Evolutionary conservation across 2,329 filamentous ascomycete genomes (phyloP).

Genomic region (Fusarium torulosum): DNA sequence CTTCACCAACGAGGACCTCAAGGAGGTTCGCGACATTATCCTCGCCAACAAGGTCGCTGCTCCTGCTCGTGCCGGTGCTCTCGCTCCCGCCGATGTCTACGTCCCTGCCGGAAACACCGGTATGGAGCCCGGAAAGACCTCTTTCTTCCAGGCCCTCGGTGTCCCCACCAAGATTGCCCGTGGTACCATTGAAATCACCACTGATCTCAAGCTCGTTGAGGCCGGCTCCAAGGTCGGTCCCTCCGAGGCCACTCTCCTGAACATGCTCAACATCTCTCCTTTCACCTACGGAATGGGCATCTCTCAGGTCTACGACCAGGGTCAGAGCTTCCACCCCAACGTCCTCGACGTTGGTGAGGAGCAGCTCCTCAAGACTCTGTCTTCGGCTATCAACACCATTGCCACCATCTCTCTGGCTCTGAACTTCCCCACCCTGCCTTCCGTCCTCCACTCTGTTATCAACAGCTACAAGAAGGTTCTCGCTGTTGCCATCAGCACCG

Average conservation of each 20-base stretch:
- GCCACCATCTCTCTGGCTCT: constrained; percentile 90
- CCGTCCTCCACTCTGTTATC: constrained; percentile 94
- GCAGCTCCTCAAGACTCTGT: constrained; percentile 89
- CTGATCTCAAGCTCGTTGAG: constrained; percentile 98
- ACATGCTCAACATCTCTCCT: constrained; percentile 99
- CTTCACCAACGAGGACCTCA: constrained; percentile 98
- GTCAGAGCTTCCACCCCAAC: constrained; percentile 86
- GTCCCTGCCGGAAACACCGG: constrained; percentile 98
- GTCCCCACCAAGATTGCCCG: constrained; percentile 99
- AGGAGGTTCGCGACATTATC: constrained; percentile 92
- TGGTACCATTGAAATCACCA: constrained; percentile 99
- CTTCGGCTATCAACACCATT: constrained; percentile 85
- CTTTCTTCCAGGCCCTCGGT: constrained; percentile 99
- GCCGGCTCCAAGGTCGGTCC: constrained; percentile 93
- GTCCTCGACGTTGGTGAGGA: constrained; percentile 96
- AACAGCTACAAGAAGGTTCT: constrained; percentile 99
- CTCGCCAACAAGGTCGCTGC: constrained; percentile 97
- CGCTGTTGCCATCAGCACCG: constrained; percentile 88
- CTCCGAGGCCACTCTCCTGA: constrained; percentile 98
- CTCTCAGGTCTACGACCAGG: constrained; percentile 95
- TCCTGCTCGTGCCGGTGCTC: constrained; percentile 95
- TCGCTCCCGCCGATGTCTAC: constrained; percentile 94
- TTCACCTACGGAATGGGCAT: constrained; percentile 99
- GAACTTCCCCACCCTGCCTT: constrained; percentile 96
- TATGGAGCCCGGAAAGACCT: constrained; percentile 99